Conservation (phyloP, 352 stramenopile species). For the Phytophthora multivora region DNA sequence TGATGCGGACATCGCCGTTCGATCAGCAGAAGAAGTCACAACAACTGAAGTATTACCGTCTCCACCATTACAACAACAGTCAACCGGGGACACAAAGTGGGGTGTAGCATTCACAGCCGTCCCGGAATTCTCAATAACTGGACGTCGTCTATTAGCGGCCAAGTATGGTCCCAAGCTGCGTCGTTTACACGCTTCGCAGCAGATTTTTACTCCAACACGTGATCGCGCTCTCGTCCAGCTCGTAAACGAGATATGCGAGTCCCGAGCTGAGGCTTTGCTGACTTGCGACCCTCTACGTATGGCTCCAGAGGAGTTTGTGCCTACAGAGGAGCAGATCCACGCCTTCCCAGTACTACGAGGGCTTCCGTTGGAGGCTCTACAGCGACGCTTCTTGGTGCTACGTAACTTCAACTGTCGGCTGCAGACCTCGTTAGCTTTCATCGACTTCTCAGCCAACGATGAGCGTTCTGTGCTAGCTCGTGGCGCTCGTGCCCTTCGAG, state of each 20-base stretch:
- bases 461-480: conserved; percentile 65
- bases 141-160: conserved; percentile 64
- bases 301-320: conserved; percentile 78
- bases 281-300: conserved; percentile 88
- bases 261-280: conserved; percentile 70
- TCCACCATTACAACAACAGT: conserved; percentile 20
- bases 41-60: conserved; percentile 36
- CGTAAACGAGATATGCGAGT: conserved; percentile 86
- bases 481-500: conserved; percentile 61
- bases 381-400: conserved; percentile 84
- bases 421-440: conserved; percentile 86
- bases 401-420: conserved; percentile 89
- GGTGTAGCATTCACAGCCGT: conserved; percentile 87
- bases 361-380: conserved; percentile 59
- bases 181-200: conserved; percentile 67
- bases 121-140: conserved; percentile 84
- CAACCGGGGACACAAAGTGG: conserved; percentile 71
- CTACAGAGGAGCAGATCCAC: conserved; percentile 67
- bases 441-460: conserved; percentile 79
- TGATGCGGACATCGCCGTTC: conserved; percentile 36
- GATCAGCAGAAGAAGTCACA: conserved; percentile 54
- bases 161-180: conserved; percentile 75
- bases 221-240: conserved; percentile 81
- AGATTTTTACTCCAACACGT: conserved; percentile 64
- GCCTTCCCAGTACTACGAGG: conserved; percentile 49